phyloP scores from a whole-genome alignment of 768 basidiomycete genomes.

The Rhizopogon rudus region DNA sequence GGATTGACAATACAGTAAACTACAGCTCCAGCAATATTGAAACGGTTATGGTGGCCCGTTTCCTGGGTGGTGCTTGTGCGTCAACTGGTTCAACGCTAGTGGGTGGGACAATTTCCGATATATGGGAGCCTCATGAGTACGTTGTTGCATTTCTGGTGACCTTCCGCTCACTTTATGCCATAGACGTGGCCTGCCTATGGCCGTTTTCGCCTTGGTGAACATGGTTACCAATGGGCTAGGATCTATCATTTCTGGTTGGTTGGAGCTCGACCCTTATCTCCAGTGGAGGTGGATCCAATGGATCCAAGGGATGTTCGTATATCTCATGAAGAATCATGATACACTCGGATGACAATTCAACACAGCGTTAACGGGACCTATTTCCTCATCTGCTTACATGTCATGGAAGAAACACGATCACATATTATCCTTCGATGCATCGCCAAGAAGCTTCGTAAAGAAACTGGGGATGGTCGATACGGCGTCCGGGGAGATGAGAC shows the following conservation, averaged over 20 bases:
- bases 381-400: slow-evolving; percentile 42
- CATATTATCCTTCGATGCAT: slow-evolving; percentile 62
- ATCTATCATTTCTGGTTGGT: slow-evolving; percentile 59
- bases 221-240: slow-evolving; percentile 62
- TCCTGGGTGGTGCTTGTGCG: slow-evolving; percentile 59
- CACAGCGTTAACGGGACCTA: slow-evolving; percentile 49
- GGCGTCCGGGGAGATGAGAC: slow-evolving; percentile 62
- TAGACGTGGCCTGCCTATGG: slow-evolving; percentile 74
- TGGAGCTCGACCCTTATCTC: slow-evolving; percentile 52
- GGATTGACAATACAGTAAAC: background rate
- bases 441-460: slow-evolving; percentile 57
- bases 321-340: background rate
- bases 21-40: slow-evolving; percentile 39
- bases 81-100: slow-evolving; percentile 68
- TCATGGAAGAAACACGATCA: slow-evolving; percentile 69
- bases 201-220: slow-evolving; percentile 58
- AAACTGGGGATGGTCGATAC: slow-evolving; percentile 61
- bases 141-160: slow-evolving; percentile 27
- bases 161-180: background rate
- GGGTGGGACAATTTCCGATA: slow-evolving; percentile 64
- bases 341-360: slow-evolving; percentile 1
- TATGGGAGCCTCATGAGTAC: slow-evolving; percentile 58
- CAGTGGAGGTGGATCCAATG: slow-evolving; percentile 84
- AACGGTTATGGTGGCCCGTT: slow-evolving; percentile 54
- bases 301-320: slow-evolving; percentile 61